phyloP scores from a whole-genome alignment of 2,329 filamentous ascomycete species.

The Geosmithia flava region DNA sequence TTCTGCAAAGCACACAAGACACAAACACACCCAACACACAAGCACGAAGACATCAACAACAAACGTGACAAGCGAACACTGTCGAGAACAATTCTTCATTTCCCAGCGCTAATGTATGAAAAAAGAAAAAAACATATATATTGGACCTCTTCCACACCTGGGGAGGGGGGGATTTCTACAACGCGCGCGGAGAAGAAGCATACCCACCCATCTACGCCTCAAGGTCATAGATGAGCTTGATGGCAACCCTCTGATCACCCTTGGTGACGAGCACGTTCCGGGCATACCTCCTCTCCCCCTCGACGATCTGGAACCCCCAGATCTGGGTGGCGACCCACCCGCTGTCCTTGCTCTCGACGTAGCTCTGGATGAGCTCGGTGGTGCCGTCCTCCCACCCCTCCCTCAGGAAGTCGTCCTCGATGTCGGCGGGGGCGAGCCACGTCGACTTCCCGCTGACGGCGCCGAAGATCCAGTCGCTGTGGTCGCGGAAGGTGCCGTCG shows the following conservation, averaged over 20 bases:
- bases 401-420: conserved; percentile 43
- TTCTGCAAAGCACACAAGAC: too few species aligned
- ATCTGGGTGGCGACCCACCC: conserved; percentile 45
- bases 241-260: conserved; percentile 30
- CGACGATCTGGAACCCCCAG: conserved; percentile 46
- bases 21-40: too few species aligned
- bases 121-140: too few species aligned
- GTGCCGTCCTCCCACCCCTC: conserved; percentile 49
- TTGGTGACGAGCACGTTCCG: conserved; percentile 42
- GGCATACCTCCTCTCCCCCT: conserved; percentile 38
- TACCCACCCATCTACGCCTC: conserved; percentile 9
- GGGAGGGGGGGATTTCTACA: too few species aligned
- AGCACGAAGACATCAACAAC: too few species aligned
- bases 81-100: too few species aligned
- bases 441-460: conserved; percentile 47
- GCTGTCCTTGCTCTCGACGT: conserved; percentile 38
- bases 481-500: conserved; percentile 42
- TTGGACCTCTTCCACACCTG: too few species aligned
- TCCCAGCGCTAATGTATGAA: too few species aligned
- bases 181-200: neutral
- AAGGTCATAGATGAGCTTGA: conserved; percentile 46
- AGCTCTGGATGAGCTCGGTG: conserved; percentile 51
- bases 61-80: too few species aligned
- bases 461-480: conserved; percentile 74
- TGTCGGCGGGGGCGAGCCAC: conserved; percentile 32